Conservation (phyloP, 805 yeast species). For the Wickerhamiella occidentalis region DNA sequence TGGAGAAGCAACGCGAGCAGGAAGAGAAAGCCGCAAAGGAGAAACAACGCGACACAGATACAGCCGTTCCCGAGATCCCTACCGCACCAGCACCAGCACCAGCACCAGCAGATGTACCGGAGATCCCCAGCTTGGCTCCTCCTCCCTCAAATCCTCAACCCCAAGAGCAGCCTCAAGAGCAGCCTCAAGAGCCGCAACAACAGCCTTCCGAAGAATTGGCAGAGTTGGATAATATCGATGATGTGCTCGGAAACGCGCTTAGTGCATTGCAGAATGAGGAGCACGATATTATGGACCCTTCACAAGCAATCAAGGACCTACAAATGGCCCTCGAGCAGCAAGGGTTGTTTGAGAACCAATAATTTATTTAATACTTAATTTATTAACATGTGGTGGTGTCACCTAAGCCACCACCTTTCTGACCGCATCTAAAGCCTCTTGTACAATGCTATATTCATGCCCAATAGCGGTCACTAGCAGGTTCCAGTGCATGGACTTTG, state of each 20-base stretch:
- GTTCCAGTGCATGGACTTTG: conserved; percentile 21
- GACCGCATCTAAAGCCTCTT: conserved; percentile 21
- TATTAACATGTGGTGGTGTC: no score
- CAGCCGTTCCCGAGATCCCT: background rate
- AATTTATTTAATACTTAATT: conserved; percentile 5
- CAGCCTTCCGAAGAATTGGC: background rate
- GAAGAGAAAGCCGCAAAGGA: no score
- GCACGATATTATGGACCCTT: conserved; percentile 1
- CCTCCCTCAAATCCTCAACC: background rate
- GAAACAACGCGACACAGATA: background rate
- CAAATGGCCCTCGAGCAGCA: conserved; percentile 9
- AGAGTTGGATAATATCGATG: conserved; percentile 6
- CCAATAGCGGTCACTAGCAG: conserved; percentile 24
- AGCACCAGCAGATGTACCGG: background rate
- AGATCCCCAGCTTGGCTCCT: background rate
- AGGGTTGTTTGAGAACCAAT: conserved; percentile 4
- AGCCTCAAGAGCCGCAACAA: background rate
- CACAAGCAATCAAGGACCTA: conserved; percentile 7
- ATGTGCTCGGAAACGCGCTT: conserved; percentile 10
- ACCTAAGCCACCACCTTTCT: background rate
- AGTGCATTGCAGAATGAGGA: conserved; percentile 5
- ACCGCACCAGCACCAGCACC: background rate
- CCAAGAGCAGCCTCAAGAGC: no score
- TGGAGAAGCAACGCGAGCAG: background rate
- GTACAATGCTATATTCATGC: conserved; percentile 24